A percentile compares a stretch with the other conserved stretches of the same genome.
Evolutionary conservation across 2,329 filamentous ascomycete genomes (phyloP).

Genomic region (Pestalotiopsis sp.): DNA sequence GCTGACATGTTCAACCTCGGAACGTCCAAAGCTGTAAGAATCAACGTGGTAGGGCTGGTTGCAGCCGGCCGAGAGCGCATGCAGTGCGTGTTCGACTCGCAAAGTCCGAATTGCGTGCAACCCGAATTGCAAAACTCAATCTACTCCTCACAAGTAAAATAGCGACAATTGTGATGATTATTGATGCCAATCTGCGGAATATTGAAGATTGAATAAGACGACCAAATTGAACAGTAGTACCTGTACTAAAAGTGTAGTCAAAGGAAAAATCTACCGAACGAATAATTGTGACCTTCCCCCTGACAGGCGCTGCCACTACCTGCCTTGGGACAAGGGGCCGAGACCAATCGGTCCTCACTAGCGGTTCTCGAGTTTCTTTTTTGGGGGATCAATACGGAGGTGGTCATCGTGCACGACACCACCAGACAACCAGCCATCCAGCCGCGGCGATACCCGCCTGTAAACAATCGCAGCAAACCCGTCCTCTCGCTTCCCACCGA

Average conservation of each 20-base stretch:
- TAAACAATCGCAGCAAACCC: neutral
- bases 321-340: neutral
- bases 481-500: neutral
- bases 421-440: neutral
- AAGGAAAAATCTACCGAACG: neutral
- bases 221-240: neutral
- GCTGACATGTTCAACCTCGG: neutral
- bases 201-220: neutral
- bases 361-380: constrained; percentile 5
- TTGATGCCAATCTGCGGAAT: neutral
- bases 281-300: constrained; percentile 6
- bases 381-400: neutral
- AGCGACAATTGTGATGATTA: neutral
- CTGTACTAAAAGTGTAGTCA: neutral
- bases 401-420: neutral
- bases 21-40: neutral
- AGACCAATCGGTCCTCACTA: neutral
- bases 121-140: neutral
- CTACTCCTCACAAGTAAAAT: neutral
- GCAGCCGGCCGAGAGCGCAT: neutral
- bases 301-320: constrained; percentile 2
- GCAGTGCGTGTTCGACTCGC: neutral
- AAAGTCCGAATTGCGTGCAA: neutral
- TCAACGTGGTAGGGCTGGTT: neutral
- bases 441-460: neutral